phyloP scores from a whole-genome alignment of 192 early-diverging fungal genomes.

The Nowakowskiella sp. region DNA sequence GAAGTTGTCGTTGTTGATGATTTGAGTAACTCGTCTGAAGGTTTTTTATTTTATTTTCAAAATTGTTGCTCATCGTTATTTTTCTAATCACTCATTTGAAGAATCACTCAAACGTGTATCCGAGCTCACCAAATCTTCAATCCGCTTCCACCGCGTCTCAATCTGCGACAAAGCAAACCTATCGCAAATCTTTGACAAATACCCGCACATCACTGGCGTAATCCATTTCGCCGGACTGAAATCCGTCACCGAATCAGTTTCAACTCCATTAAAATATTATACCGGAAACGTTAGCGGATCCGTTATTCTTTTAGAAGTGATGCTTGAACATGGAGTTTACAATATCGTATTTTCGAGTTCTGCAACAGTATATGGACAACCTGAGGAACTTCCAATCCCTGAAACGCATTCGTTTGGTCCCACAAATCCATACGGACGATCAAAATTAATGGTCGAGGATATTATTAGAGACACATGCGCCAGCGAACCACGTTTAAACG shows the following conservation, averaged over 20 bases:
- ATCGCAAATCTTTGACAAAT: constrained; percentile 54
- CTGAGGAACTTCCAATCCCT: constrained; percentile 53
- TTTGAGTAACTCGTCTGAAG: constrained; percentile 46
- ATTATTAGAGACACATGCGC: constrained; percentile 42
- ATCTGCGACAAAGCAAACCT: constrained; percentile 53
- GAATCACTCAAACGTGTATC: constrained; percentile 64
- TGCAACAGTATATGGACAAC: constrained; percentile 75
- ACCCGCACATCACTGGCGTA: constrained; percentile 28
- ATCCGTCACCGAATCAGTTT: constrained; percentile 72
- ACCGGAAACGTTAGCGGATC: constrained; percentile 78
- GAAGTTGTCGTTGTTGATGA: constrained; percentile 82
- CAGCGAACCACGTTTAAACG: background rate
- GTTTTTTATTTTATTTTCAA: constrained; percentile 13
- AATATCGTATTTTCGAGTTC: constrained; percentile 80
- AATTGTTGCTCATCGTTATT: background rate
- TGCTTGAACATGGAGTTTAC: constrained; percentile 62
- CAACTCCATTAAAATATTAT: constrained; percentile 72
- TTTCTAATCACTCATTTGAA: too few species aligned
- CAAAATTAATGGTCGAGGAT: constrained; percentile 77
- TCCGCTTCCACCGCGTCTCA: constrained; percentile 66
- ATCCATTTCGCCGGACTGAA: constrained; percentile 45
- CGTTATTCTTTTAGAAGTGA: constrained; percentile 61
- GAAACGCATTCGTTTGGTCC: constrained; percentile 57
- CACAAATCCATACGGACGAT: constrained; percentile 76
- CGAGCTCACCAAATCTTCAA: constrained; percentile 45